Conservation (phyloP, 306 rosid genomes). For the Trifolium fragiferum region DNA sequence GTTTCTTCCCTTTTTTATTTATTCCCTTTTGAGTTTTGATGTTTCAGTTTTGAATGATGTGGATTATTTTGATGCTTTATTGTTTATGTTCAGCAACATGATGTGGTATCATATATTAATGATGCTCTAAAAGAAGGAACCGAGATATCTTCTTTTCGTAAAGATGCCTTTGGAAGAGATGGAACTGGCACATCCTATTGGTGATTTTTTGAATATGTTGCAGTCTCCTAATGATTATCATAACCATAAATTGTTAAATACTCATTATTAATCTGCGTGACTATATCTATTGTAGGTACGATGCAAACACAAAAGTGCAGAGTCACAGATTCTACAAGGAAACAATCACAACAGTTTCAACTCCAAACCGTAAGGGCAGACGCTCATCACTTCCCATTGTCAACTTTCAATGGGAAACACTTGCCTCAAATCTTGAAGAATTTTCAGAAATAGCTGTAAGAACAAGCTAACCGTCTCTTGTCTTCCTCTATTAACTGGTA, state of each 20-base stretch:
- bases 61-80: conserved; percentile 2
- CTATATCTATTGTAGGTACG: conserved; percentile 66
- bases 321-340: conserved; percentile 56
- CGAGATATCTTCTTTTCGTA: conserved; percentile 64
- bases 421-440: conserved; percentile 76
- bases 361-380: conserved; percentile 48
- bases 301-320: conserved; percentile 62
- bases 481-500: background rate
- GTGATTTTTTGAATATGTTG: conserved; percentile 46
- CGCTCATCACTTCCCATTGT: conserved; percentile 48
- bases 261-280: conserved; percentile 22
- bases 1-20: background rate
- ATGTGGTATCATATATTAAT: conserved; percentile 66
- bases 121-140: conserved; percentile 79
- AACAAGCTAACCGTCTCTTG: conserved; percentile 26
- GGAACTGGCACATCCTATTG: conserved; percentile 69
- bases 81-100: conserved; percentile 73
- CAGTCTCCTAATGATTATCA: conserved; percentile 4
- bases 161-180: conserved; percentile 70
- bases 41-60: conserved; percentile 10
- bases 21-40: background rate
- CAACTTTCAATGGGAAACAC: conserved; percentile 76
- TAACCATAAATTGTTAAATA: background rate
- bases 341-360: conserved; percentile 49
- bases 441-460: conserved; percentile 73